Evolutionary conservation across 306 rosid genomes (phyloP), one percentile per base, ranked within the genome.

Genomic region (Lotus japonicus): DNA sequence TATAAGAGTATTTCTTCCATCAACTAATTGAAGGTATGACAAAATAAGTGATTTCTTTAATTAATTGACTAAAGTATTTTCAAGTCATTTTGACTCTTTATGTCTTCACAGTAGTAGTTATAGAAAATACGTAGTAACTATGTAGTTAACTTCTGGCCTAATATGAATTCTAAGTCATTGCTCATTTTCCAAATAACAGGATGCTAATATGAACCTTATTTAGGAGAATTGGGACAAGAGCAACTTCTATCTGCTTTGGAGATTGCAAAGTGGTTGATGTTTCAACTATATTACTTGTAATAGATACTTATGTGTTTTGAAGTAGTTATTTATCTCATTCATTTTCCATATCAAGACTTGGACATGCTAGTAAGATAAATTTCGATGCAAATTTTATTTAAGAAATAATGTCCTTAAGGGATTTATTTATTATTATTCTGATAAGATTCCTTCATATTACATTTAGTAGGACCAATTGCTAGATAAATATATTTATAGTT

Each of bases 1-100:
- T 2, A 79, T 83, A 31, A 77, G 97, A 79, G 95, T 92, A 43
- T 90, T 80, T 74, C 94, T 90, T 58, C 98, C 97, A 13, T 28
- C 90, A 17, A 35, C 85, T 71, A 77, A 45, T 13, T 84, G 73
- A 87, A 71, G 81, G 84, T 85, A 63, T 56, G 41, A n/a, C 52
- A 42, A 42, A 31, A 6, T 44, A 17, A 54, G 56, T 41, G 11
- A 51, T 21, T 72, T 43, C 23, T 13, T 44, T 53, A 9, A 19
- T 11, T 15, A 60, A 18, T 31, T 52, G 12, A n/a, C 6, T 23
- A 44, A 21, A n/a, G n/a, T n/a, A n/a, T n/a, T n/a, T n/a, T n/a
- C n/a, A n/a, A n/a, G n/a, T n/a, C n/a, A n/a, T n/a, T n/a, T n/a
- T n/a, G n/a, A n/a, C n/a, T n/a, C n/a, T n/a, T n/a, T n/a, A n/a